phyloP scores from a whole-genome alignment of 169 alveolate species.

The Neospora caninum region DNA sequence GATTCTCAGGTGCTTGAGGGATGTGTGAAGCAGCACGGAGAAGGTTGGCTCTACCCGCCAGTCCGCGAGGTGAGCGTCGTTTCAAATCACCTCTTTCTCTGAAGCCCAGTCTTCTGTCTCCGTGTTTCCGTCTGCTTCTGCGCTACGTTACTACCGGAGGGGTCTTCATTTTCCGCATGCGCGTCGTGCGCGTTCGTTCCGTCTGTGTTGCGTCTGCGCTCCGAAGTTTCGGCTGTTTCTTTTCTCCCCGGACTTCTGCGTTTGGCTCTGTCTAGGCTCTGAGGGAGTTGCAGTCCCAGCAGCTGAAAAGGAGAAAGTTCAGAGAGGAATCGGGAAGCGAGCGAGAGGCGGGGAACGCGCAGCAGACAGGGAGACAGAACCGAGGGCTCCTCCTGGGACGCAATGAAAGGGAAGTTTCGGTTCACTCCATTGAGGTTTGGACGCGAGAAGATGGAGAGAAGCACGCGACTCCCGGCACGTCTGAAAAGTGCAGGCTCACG shows the following conservation, averaged over 20 bases:
- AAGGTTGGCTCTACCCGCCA: slow-evolving; percentile 58
- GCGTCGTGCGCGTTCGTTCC: neutral
- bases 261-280: neutral
- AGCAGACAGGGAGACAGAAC: no score
- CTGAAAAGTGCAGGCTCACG: no score
- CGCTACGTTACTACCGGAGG: neutral
- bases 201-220: neutral
- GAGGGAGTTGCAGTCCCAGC: neutral
- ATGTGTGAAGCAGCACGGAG: slow-evolving; percentile 63
- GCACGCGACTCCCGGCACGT: neutral
- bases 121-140: neutral
- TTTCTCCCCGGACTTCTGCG: neutral
- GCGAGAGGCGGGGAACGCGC: neutral
- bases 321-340: neutral
- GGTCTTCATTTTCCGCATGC: neutral
- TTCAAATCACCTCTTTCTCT: neutral
- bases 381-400: neutral
- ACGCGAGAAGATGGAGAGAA: neutral
- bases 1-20: slow-evolving; percentile 54
- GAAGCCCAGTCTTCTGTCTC: neutral
- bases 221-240: neutral
- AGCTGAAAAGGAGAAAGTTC: neutral
- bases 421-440: slow-evolving; percentile 22
- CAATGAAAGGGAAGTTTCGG: neutral
- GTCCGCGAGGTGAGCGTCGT: slow-evolving; percentile 48